Evolutionary conservation across 345 rosid species (phyloP), one percentile per base, ranked within the genome.

Genomic region (Eucalyptus fibrosa): DNA sequence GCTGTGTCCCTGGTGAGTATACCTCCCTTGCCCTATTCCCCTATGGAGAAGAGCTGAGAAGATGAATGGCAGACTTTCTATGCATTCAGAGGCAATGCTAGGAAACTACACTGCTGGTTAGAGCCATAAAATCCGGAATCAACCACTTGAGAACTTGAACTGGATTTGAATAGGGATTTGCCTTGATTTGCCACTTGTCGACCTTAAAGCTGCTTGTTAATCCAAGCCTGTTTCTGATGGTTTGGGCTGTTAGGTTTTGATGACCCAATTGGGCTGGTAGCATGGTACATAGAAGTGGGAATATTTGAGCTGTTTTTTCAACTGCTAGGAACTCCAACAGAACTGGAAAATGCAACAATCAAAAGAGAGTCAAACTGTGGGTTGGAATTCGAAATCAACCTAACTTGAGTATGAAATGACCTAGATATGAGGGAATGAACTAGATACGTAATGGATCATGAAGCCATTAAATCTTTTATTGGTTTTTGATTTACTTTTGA

Each of bases 1-100:
- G 94, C 98, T 8, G 89, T 97, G 72, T 97, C 98, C 89, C 95
- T 97, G 59, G 99, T 97, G 90, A 95, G 98, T 94, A 40, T 77
- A 40, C 86, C 49, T 77, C n/a, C 44, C 82, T 72, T 72, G 82
- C 82, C 82, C 82, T 72, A 72, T 72, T 67, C 82, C 44, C 30
- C 5, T 77, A 37, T 12, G 47, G 85, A 77, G 85, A 77, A 21
- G 30, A 77, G 47, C 47, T 77, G 85, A 77, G 47, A 40, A 77
- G 47, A 77, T 40, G 16, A 77, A 77, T 77, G 47, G 24, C 85
- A 40, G 47, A 21, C 28, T 77, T 77, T 40, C 47, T 40, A 9
- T 77, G 85, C 85, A 37, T 77, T 77, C 30, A 40, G 47, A 40
- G 47, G 85, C 85, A 77, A 77, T 23, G 5, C 13, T 77, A 12